Evolutionary conservation across 2,329 filamentous ascomycete genomes (phyloP), one percentile per base, ranked within the genome.

Genomic region (Trichoderma polysporum): DNA sequence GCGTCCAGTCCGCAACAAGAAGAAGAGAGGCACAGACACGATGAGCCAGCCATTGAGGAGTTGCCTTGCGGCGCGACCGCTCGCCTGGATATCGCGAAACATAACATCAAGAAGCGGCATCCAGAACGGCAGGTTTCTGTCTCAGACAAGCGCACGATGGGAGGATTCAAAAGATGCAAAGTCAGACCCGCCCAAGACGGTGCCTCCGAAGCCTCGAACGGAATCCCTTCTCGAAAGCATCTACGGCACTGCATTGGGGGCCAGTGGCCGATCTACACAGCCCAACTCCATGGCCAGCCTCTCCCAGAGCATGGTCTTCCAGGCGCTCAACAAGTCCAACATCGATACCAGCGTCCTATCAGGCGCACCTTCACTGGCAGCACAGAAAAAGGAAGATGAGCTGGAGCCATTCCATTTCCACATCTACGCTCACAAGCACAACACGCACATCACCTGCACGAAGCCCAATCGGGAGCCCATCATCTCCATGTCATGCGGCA

Each of bases 401-500:
- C 70, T 81, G 41, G 86, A 91, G 75, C 90, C 91, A 2, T 93
- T 93, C 82, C 93, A 97, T 77, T 85, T 99, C 70, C 92, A 97
- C 81, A 84, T 99, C 77, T 94, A 88, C 80, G 82, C 91, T 31
- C 90, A 91, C 77, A 96, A 93, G 81, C 95, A 97, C 86, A 99
- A 99, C 82, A 95, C 92, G 22, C 93, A 98, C 79, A 86, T 99
- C 74, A 97, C 94, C 1, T 87, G 97, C 71, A 92, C 93, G 25
- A 89, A 90, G 74, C 94, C 95, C 31, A 89, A 93, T 77, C 86
- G 90, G 56, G 87, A 92, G 70, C 87, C 92, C 31, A 86, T 98
- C 70, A 84, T 99, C 70, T 93, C 90, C 13, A 79, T 97, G 72
- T 91, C 91, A 2, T 87, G 90, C 68, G 95, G 95, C 57, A 93